These are phyloP conservation scores for Colletotrichum tropicicola DNA, from an alignment of 2,329 filamentous ascomycete genomes.

Conservation along the genomic window DNA sequence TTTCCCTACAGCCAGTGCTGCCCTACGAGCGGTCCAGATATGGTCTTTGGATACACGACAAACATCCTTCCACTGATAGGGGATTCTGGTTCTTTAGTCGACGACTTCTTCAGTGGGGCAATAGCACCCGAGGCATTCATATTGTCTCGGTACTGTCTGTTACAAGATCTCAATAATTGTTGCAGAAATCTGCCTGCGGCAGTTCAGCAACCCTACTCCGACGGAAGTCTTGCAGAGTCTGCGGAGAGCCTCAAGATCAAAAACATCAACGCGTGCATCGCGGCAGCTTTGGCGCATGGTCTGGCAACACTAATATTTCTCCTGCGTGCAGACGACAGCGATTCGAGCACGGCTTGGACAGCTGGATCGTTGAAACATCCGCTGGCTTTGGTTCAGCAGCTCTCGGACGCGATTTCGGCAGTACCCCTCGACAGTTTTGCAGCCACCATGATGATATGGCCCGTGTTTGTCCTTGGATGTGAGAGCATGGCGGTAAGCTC, in stretches of 20 bases:
- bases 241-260: neutral
- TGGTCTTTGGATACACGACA: slow-evolving; percentile 15
- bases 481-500: neutral
- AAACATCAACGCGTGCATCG: slow-evolving; percentile 16
- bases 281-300: neutral
- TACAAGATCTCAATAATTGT: neutral
- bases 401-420: neutral
- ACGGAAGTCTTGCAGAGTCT: neutral
- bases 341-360: neutral
- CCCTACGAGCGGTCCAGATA: neutral
- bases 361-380: neutral
- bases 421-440: slow-evolving; percentile 10
- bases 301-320: slow-evolving; percentile 23
- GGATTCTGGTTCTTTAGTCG: neutral
- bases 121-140: neutral
- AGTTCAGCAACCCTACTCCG: neutral
- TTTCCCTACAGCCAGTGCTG: neutral
- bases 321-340: slow-evolving; percentile 1
- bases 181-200: neutral
- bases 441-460: slow-evolving; percentile 27
- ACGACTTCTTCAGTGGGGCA: neutral
- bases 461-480: slow-evolving; percentile 17
- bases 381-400: neutral
- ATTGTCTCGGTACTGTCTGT: neutral
- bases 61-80: slow-evolving; percentile 13